These are phyloP conservation scores for Mollisia scopiformis DNA, from an alignment of 2,329 filamentous ascomycete species.

Conservation along the genomic window DNA sequence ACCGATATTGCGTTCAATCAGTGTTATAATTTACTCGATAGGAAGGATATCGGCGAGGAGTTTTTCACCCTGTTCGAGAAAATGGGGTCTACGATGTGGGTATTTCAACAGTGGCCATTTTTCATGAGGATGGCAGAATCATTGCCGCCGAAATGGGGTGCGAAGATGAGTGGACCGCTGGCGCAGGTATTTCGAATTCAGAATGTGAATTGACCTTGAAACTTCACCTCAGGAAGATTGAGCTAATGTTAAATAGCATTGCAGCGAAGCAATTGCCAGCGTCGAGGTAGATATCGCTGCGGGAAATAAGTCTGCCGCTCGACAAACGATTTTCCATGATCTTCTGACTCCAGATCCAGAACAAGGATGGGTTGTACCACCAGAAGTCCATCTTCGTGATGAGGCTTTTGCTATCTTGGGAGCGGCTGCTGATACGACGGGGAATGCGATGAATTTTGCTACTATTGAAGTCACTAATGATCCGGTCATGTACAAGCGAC, in stretches of 20 bases:
- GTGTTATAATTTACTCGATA: constrained; percentile 35
- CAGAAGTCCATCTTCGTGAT: constrained; percentile 17
- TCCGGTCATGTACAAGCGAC: constrained; percentile 30
- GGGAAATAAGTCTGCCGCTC: constrained; percentile 10
- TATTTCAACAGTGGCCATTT: constrained; percentile 28
- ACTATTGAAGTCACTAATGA: constrained; percentile 36
- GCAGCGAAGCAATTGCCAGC: background rate
- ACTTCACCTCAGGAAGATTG: constrained; percentile 6
- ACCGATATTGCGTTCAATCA: constrained; percentile 37
- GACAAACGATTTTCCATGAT: constrained; percentile 36
- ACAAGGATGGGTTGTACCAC: constrained; percentile 12
- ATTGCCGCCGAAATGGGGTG: constrained; percentile 31
- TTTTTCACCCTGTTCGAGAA: constrained; percentile 35
- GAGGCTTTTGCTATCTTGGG: constrained; percentile 20
- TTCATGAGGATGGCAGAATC: constrained; percentile 23
- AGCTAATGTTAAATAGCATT: constrained; percentile 17
- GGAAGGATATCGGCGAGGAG: constrained; percentile 26
- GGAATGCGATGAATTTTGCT: constrained; percentile 39
- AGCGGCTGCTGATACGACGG: constrained; percentile 40
- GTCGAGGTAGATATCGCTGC: constrained; percentile 8
- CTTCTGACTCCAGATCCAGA: constrained; percentile 30
- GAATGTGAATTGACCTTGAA: no score
- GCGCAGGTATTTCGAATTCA: no score
- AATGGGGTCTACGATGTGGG: constrained; percentile 23
- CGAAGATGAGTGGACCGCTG: no score